These are phyloP conservation scores for Verticillium albo-atrum DNA, from an alignment of 2,329 filamentous ascomycete genomes.

Conservation along the genomic window DNA sequence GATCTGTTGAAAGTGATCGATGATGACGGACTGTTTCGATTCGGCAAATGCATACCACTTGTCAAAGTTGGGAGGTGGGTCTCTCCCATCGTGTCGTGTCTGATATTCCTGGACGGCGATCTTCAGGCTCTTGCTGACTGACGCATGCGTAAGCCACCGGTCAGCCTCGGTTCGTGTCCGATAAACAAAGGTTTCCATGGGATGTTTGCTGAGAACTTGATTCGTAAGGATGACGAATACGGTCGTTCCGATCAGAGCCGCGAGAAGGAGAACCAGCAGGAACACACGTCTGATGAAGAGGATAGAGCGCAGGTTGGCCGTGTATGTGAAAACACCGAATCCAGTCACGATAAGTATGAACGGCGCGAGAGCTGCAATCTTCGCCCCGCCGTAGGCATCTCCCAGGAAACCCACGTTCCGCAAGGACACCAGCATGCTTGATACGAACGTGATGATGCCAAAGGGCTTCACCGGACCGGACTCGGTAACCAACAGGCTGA, in stretches of 20 bases:
- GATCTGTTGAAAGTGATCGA: slow-evolving; percentile 80
- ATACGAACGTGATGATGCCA: slow-evolving; percentile 37
- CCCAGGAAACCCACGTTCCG: slow-evolving; percentile 32
- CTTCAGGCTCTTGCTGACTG: slow-evolving; percentile 40
- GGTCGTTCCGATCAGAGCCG: slow-evolving; percentile 27
- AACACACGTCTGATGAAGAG: slow-evolving; percentile 36
- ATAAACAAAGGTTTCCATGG: slow-evolving; percentile 45
- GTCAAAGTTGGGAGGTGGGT: slow-evolving; percentile 77
- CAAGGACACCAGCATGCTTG: slow-evolving; percentile 31
- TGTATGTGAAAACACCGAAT: slow-evolving; percentile 37
- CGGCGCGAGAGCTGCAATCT: slow-evolving; percentile 28
- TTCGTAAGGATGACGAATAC: slow-evolving; percentile 29
- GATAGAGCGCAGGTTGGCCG: slow-evolving; percentile 37
- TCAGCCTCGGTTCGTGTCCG: slow-evolving; percentile 40
- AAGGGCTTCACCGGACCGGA: slow-evolving; percentile 37
- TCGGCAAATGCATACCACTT: slow-evolving; percentile 79
- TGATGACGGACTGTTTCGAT: slow-evolving; percentile 61
- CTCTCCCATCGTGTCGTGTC: slow-evolving; percentile 54
- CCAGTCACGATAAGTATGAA: slow-evolving; percentile 34
- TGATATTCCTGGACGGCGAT: slow-evolving; percentile 45
- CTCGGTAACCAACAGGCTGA: slow-evolving; percentile 42
- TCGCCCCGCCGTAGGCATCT: slow-evolving; percentile 40
- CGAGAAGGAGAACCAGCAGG: slow-evolving; percentile 31
- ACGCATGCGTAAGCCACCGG: slow-evolving; percentile 44
- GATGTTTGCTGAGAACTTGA: slow-evolving; percentile 28